Evolutionary conservation across 2,329 filamentous ascomycete species (phyloP), one percentile per base, ranked within the genome.

Genomic region (Hypoxylon sp.): DNA sequence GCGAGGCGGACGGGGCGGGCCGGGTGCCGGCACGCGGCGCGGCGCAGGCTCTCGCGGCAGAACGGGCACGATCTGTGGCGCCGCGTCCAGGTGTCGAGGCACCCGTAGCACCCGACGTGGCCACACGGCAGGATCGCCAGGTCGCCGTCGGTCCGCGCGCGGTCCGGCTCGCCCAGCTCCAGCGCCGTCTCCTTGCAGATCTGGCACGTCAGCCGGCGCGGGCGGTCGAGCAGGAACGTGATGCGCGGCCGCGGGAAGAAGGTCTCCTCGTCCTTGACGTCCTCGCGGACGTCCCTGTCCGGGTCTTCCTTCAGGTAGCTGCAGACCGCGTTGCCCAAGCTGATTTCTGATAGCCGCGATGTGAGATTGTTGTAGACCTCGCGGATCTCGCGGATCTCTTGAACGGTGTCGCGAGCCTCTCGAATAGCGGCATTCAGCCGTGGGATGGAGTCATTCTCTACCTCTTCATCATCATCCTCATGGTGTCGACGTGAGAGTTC

Each of bases 101-200:
- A 77, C 2, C 7, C 13, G 3, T 56, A 40, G 46, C 75, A 73
- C 3, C 62, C 72, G 3, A 71, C 56, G 48, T 78, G 76, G 0
- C 73, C 74, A 33, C 75, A 77, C 0, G 76, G 72, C 20, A 76
- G 56, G 1, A 77, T 70, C 2, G 63, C 58, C 1, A 74, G 68
- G 1, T 58, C 51, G 0, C n/a, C 37, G 3, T 64, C 50, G 0
- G 27, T n/a, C 0, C 49, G 21, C 0, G 31, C n/a, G 7, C 53
- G 47, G 0, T 38, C 37, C 5, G 33, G 54, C 2, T 29, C 13
- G 0, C 26, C 57, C 49, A 71, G 56, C 40, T 53, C 40, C 0
- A 71, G 41, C 2, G 40, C n/a, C 2, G 50, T 27, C 15, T 53
- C 51, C 5, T 51, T 45, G 37, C 70, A 72, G 20, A 73, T 69